Percentiles rank a stretch among this genome's conserved stretches.
Conservation (phyloP, 331 rosid genomes). For the Spiraea crenata region DNA sequence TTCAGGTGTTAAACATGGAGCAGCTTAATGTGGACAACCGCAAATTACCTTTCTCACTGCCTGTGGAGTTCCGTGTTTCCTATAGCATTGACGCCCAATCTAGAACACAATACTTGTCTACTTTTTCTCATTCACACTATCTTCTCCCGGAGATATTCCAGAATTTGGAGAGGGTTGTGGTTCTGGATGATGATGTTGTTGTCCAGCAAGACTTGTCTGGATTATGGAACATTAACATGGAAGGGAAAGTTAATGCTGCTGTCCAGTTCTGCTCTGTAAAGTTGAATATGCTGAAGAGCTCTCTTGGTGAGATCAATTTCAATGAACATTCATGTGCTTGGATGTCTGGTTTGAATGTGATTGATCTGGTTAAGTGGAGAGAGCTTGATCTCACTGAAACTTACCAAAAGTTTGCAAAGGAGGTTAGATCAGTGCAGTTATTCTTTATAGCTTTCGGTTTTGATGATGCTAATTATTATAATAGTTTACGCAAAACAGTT, state of each 20-base stretch:
- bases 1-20: conserved; percentile 80
- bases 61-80: conserved; percentile 84
- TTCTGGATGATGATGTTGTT: conserved; percentile 88
- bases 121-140: conserved; percentile 85
- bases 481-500: neutral
- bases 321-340: conserved; percentile 63
- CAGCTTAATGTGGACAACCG: conserved; percentile 46
- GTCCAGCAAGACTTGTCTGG: conserved; percentile 83
- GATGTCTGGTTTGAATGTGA: conserved; percentile 94
- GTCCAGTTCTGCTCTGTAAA: conserved; percentile 67
- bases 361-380: conserved; percentile 88
- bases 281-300: conserved; percentile 63
- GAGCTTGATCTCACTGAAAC: conserved; percentile 75
- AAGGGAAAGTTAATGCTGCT: conserved; percentile 88
- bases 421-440: conserved; percentile 45
- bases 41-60: conserved; percentile 42
- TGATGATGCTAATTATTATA: neutral
- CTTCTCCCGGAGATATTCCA: conserved; percentile 79
- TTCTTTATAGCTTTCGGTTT: neutral
- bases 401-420: conserved; percentile 50
- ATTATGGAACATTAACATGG: conserved; percentile 79
- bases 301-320: conserved; percentile 54
- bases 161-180: conserved; percentile 72
- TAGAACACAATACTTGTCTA: conserved; percentile 79
- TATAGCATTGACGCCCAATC: conserved; percentile 43